Evolutionary conservation across 2,329 filamentous ascomycete genomes (phyloP).

Genomic region (Periconia sp.): DNA sequence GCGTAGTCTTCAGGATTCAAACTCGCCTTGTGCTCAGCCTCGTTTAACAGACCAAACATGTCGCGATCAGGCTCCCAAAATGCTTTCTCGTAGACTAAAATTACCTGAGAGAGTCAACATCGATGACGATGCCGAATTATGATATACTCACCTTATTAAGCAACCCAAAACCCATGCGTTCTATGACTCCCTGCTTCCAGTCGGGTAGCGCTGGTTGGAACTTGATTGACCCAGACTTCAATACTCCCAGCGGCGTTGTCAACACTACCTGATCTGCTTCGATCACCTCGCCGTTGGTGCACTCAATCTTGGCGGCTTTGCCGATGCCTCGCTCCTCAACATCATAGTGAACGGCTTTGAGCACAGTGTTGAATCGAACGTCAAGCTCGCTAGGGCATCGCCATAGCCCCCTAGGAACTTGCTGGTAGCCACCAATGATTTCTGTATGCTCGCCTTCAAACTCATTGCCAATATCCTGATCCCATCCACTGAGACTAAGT

Average conservation of each 20-base stretch:
- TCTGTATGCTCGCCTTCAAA: conserved; percentile 95
- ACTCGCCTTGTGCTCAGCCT: conserved; percentile 72
- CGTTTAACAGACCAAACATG: conserved; percentile 90
- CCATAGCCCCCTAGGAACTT: conserved; percentile 85
- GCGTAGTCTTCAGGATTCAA: conserved; percentile 81
- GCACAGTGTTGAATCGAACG: conserved; percentile 74
- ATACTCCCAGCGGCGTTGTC: conserved; percentile 86
- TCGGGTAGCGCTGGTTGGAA: conserved; percentile 90
- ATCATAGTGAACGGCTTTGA: conserved; percentile 73
- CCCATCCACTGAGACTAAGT: conserved; percentile 89
- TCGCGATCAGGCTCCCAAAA: conserved; percentile 93
- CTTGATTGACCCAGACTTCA: conserved; percentile 81
- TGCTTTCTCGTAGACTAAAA: conserved; percentile 83
- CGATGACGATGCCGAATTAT: neutral
- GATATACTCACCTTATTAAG: conserved; percentile 78
- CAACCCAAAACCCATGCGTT: conserved; percentile 87
- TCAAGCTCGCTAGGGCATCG: conserved; percentile 78
- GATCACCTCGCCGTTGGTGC: conserved; percentile 76
- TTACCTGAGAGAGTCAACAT: conserved; percentile 56
- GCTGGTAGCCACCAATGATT: conserved; percentile 91
- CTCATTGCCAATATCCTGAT: conserved; percentile 96
- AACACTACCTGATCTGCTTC: conserved; percentile 91
- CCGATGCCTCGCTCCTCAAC: conserved; percentile 18
- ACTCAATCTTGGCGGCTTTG: conserved; percentile 57
- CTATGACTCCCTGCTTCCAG: conserved; percentile 83